Base-by-base conservation (phyloP, 306 rosid genomes). In the Cicer pinnatifidum region DNA sequence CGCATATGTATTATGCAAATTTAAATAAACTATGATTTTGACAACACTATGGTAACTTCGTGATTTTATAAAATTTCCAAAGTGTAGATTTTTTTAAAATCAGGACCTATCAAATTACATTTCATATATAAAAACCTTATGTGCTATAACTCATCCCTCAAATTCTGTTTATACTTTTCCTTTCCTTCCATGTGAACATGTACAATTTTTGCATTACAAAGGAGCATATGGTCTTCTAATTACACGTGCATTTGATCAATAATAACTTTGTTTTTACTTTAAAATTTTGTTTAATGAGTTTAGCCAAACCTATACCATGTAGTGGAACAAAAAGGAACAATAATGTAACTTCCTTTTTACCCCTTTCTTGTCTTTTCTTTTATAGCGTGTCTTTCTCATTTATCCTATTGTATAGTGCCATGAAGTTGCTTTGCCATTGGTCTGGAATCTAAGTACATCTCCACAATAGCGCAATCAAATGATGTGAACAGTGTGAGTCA, bases 381-480 rank as follows among this genome's bases (percentile, higher is more conserved):
- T 48, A 9, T 9, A 46, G 51, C 2, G 39, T 50, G 5, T 13
- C 17, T 71, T 50, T 50, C 50, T 70, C 10, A 6, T 28, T 54
- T 56, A 48, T 7, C 9, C 28, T 17, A 43, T 43, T 51, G 72
- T 39, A 68, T 63, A 33, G 63, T 73, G 63, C 33, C 75, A 66
- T 47, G 28, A 80, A 73, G 16, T 74, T 40, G 80, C 33, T 9
- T 6, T 41, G 72, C 20, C 44, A 67, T 59, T 40, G 47, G 75
- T 23, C 19, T 47, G 47, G 70, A 66, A 48, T 57, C 19, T 47
- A 15, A 41, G 28, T 51, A 10, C 59, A 75, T 69, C 63, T 19
- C 81, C 40, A 53, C 54, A 39, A 11, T 45, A 48, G 15, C 50
- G 7, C 59, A 48, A 41, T 40, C 39, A 67, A 41, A 72, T 51